Percentiles rank a stretch among this genome's conserved stretches.
phyloP scores from a whole-genome alignment of 495 filamentous ascomycete genomes.

The Elasticomyces elasticus region DNA sequence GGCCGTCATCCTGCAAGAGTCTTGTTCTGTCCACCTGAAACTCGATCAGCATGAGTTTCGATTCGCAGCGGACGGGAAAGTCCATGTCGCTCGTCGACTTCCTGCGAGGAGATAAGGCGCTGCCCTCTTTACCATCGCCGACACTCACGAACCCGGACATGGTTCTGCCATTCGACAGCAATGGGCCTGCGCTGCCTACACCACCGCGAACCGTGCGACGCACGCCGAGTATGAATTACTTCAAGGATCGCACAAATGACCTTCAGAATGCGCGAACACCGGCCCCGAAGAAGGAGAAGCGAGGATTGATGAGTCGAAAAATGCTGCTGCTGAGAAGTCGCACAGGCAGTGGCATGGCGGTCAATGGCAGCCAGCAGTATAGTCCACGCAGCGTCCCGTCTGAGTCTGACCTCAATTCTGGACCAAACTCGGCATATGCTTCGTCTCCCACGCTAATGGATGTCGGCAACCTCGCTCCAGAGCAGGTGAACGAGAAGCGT shows the following conservation, averaged over 20 bases:
- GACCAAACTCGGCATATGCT: conserved; percentile 1
- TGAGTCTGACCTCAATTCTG: background rate
- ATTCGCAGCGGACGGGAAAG: background rate
- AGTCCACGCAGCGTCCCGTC: conserved; percentile 1
- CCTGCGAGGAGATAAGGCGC: conserved; percentile 9
- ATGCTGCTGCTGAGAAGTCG: conserved; percentile 24
- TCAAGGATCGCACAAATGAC: background rate
- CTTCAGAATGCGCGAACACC: background rate
- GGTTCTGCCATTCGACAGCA: conserved; percentile 59
- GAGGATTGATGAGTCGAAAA: conserved; percentile 21
- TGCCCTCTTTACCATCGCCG: conserved; percentile 49
- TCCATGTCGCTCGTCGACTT: conserved; percentile 1
- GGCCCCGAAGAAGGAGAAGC: conserved; percentile 20
- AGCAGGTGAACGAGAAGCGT: background rate
- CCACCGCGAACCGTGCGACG: background rate
- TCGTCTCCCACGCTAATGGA: conserved; percentile 18
- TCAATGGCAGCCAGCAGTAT: background rate
- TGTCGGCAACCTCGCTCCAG: conserved; percentile 18
- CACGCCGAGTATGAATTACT: conserved; percentile 18
- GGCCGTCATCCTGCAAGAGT: background rate
- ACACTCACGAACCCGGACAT: conserved; percentile 90
- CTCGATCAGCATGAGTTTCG: background rate
- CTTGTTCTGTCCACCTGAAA: too few species aligned
- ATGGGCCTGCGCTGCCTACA: conserved; percentile 1
- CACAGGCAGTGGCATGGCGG: conserved; percentile 9